Percentiles rank a stretch among this genome's conserved stretches.
phyloP scores from a whole-genome alignment of 371 early-diverging fungal species.

The Coemansia sp. region DNA sequence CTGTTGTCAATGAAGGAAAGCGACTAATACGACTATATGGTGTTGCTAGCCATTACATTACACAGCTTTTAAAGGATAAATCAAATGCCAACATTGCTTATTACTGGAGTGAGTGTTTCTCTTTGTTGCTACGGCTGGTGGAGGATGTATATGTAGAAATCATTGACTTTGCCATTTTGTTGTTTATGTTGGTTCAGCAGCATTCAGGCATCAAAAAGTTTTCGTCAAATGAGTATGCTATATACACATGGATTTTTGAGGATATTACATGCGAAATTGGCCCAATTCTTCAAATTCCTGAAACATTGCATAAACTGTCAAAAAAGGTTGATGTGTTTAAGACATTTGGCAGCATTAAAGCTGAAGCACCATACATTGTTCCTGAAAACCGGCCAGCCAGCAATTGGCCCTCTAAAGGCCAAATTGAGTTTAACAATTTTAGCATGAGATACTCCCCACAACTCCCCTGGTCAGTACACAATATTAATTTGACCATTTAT shows the following conservation, averaged over 20 bases:
- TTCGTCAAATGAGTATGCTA: conserved; percentile 7
- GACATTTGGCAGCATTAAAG: conserved; percentile 58
- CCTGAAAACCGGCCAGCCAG: background rate
- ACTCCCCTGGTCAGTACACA: conserved; percentile 37
- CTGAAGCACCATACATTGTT: conserved; percentile 19
- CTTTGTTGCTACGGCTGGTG: no score
- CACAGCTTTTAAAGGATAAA: no score
- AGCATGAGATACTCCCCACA: conserved; percentile 15
- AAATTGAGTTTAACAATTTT: conserved; percentile 19
- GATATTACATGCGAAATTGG: background rate
- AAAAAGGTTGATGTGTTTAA: conserved; percentile 51
- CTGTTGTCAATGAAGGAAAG: no score
- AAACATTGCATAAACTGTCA: conserved; percentile 46
- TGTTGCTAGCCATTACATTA: no score
- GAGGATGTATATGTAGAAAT: no score
- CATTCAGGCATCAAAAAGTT: no score
- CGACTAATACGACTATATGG: no score
- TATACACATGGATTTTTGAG: background rate
- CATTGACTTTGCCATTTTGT: no score
- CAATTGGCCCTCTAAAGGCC: conserved; percentile 18
- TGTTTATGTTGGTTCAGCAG: no score
- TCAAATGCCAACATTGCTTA: no score
- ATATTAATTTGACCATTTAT: conserved; percentile 50
- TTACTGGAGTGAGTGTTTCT: no score
- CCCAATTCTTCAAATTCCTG: background rate